Evolutionary conservation across 1,284 basidiomycete genomes (phyloP), one percentile per base, ranked within the genome.

Genomic region (Pholiota adiposa): DNA sequence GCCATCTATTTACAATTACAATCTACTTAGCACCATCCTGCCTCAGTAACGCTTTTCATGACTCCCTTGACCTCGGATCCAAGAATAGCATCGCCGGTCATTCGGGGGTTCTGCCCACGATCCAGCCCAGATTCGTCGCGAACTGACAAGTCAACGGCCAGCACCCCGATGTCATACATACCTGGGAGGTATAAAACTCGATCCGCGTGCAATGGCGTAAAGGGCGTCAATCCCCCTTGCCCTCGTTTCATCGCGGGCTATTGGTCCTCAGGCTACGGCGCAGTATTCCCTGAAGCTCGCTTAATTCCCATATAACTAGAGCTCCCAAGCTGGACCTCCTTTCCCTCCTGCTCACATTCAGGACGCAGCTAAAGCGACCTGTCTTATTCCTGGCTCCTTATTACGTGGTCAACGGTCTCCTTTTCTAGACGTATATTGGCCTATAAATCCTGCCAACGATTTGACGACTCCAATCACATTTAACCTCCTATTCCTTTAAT

Each of bases 211-310:
- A 49, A 49, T 44, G 33, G 44, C 18, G 38, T 23, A 23, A 31
- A 41, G 23, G 34, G 40, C 54, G 54, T 50, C 44, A 49, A 21
- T 31, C 36, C 54, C 54, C 46, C 25, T 19, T 40, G 33, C 54
- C 54, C 46, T 40, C 54, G 54, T 56, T 56, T 56, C 54, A 56
- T 49, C 21, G 33, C 36, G 54, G 54, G 46, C 54, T 50, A 46
- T 46, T 56, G 18, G 54, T 41, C 54, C 25, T 56, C 54, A 31
- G 54, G 54, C 54, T 48, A 56, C 54, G 54, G 54, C 54, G 46
- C 54, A 50, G 54, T 40, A 49, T 29, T 40, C 54, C 54, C 54
- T 56, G 33, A 25, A 48, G 12, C 33, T 48, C 33, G 27, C 43
- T 40, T 44, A 21, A 50, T 9, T 27, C 23, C 43, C 43, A 56